A percentile compares a stretch with the other conserved stretches of the same genome.
Conservation (phyloP, 2,329 filamentous ascomycete genomes). For the Hypoxylon sp. region DNA sequence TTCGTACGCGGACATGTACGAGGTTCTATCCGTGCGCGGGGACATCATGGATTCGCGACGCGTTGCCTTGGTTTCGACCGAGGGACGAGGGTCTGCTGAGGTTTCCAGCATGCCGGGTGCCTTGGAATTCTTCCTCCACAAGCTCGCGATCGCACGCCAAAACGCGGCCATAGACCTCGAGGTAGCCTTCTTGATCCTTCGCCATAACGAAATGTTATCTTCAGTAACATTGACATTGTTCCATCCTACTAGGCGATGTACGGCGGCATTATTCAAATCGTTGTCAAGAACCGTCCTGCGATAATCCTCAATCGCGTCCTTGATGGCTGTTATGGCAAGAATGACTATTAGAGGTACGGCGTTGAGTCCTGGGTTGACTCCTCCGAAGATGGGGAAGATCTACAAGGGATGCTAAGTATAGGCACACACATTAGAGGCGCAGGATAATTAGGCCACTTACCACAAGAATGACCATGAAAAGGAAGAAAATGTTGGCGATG, state of each 20-base stretch:
- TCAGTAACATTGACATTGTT: slow-evolving; percentile 93
- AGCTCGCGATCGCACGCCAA: slow-evolving; percentile 62
- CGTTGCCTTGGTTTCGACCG: slow-evolving; percentile 72
- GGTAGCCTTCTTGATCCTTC: slow-evolving; percentile 89
- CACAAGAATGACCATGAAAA: slow-evolving; percentile 93
- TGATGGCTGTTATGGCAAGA: slow-evolving; percentile 87
- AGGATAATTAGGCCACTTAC: slow-evolving; percentile 70
- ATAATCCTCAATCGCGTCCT: slow-evolving; percentile 97
- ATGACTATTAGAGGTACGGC: slow-evolving; percentile 95
- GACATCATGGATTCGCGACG: slow-evolving; percentile 69
- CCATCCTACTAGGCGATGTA: slow-evolving; percentile 90
- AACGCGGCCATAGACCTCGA: slow-evolving; percentile 72
- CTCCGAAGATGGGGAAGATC: slow-evolving; percentile 98
- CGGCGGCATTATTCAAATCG: slow-evolving; percentile 94
- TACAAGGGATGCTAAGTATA: slow-evolving; percentile 59
- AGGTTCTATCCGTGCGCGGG: slow-evolving; percentile 63
- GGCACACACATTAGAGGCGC: slow-evolving; percentile 5
- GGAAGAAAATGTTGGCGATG: slow-evolving; percentile 97
- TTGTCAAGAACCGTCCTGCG: slow-evolving; percentile 91
- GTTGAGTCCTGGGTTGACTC: slow-evolving; percentile 88
- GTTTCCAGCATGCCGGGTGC: slow-evolving; percentile 66
- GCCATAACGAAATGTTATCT: slow-evolving; percentile 88
- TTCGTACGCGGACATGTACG: slow-evolving; percentile 70
- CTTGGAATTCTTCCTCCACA: slow-evolving; percentile 66
- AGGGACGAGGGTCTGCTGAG: slow-evolving; percentile 73